These are phyloP conservation scores for Magnolia changhungtana DNA, from an alignment of 164 flowering plant genomes.

Conservation along the genomic window DNA sequence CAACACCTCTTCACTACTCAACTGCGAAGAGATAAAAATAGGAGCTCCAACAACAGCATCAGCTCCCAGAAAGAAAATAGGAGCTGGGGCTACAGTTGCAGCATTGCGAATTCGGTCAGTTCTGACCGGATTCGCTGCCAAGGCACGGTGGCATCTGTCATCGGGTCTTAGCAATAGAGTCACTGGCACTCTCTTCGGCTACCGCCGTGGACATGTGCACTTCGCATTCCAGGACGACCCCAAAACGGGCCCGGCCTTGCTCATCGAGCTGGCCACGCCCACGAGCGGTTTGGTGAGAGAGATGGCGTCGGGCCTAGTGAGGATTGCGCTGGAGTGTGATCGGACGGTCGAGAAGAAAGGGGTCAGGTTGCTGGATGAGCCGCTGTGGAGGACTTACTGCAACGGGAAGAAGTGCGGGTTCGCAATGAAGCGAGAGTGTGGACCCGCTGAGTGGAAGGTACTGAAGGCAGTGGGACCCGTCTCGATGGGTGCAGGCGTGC, in stretches of 20 bases:
- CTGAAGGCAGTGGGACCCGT: slow-evolving; percentile 69
- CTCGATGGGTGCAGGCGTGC: slow-evolving; percentile 92
- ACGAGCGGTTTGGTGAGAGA: slow-evolving; percentile 75
- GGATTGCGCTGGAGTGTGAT: slow-evolving; percentile 88
- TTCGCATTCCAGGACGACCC: slow-evolving; percentile 73
- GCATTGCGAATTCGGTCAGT: slow-evolving; percentile 52
- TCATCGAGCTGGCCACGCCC: slow-evolving; percentile 75
- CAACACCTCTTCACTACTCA: no score
- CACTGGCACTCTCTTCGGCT: slow-evolving; percentile 80
- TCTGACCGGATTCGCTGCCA: slow-evolving; percentile 18
- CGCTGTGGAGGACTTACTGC: slow-evolving; percentile 78
- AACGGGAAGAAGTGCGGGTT: slow-evolving; percentile 87
- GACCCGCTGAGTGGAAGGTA: slow-evolving; percentile 65
- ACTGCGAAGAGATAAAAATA: not conserved
- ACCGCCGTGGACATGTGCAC: slow-evolving; percentile 79
- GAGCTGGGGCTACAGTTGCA: not conserved
- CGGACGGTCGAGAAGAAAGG: slow-evolving; percentile 34
- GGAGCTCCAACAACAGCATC: slow-evolving; percentile 3
- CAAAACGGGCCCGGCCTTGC: slow-evolving; percentile 52
- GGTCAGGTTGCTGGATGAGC: slow-evolving; percentile 59
- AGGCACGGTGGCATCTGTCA: slow-evolving; percentile 12
- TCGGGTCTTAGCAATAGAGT: slow-evolving; percentile 48
- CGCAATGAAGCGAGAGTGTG: slow-evolving; percentile 61
- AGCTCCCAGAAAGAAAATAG: slow-evolving; percentile 28
- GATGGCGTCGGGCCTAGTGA: slow-evolving; percentile 92